Evolutionary conservation across 2,329 filamentous ascomycete genomes (phyloP), one percentile per base, ranked within the genome.

Genomic region (Botrytis hyacinthi): DNA sequence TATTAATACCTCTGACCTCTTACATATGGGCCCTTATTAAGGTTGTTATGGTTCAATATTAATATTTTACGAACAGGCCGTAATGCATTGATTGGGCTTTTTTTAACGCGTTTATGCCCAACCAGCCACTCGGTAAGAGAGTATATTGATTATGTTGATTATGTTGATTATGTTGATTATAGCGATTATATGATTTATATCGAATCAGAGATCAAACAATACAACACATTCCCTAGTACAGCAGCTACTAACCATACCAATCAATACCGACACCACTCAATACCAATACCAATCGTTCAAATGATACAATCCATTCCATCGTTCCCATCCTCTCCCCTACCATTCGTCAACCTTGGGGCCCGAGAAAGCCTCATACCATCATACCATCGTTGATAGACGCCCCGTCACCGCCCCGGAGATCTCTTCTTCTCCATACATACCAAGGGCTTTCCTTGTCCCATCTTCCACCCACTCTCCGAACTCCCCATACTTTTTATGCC

Each of bases 41-140:
- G 51, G n/a, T 29, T 54, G 51, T 29, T 54, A 54, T 54, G n/a
- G 12, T 18, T 54, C 51, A 54, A 54, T 48, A 40, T 46, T 60
- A 26, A 46, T 57, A 46, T 63, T 26, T n/a, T 12, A 35, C 7
- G 18, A 71, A 51, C 37, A 71, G 70, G 70, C 70, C 35, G 59
- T 71, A 57, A 71, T 71, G 70, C 70, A 71, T 71, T 71, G 59
- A 71, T 71, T 66, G 70, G 70, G 60, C 44, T 71, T 51, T 22
- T 51, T 35, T 66, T 66, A 22, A 66, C 70, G 60, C 60, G n/a
- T 71, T 71, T 66, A 71, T 71, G 70, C 70, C 70, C 70, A 71
- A 71, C 46, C 60, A 66, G 61, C 32, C 59, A 37, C 51, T 40
- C 35, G 59, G 57, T 62, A 70, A 61, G 37, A 32, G 37, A 40